Base-by-base conservation (phyloP, 129 eudicot genomes). In the Kitagawia praeruptora region DNA sequence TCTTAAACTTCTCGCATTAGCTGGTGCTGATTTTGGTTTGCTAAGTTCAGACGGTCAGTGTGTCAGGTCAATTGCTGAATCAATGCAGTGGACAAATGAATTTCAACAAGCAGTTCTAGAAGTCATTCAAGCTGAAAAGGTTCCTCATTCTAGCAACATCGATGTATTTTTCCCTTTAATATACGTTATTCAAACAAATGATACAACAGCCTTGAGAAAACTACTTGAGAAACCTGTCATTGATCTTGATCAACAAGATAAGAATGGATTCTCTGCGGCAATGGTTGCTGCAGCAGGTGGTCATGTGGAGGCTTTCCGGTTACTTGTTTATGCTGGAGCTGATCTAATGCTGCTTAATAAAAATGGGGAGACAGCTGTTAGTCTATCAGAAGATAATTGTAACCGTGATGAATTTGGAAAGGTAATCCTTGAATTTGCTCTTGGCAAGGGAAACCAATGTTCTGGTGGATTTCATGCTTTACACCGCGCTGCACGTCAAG, bases 21-120 rank as follows among this genome's bases (percentile, higher is more conserved):
- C 97, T n/a, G 94, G 96, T 58, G 97, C 97, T 67, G 98, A 94
- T 80, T 84, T 94, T 40, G 93, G 96, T 74, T 76, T 90, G 85
- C 83, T 84, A 53, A 92, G 84, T 73, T 48, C 49, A 34, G 73
- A 81, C 0, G 90, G 92, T 77, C 85, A 86, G 53, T 88, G 97
- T 9, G 92, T 83, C 5, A 40, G 14, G 73, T 76, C 88, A 16
- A 87, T 90, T 6, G 92, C 98, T 11, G 75, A 77, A 34, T 83
- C 88, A 18, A 80, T 73, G 69, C 77, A 73, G 72, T 94, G 98
- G 98, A 67, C 74, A 41, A 51, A 75, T 34, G 75, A 84, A 73
- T 94, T 89, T 76, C 96, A 90, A 80, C 81, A 81, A 63, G 88
- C 84, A 6, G 79, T 94, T 19, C 58, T 92, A 56, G 85, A 82